Evolutionary conservation across 2,329 filamentous ascomycete species (phyloP).

Genomic region (Colletotrichum acutatum): DNA sequence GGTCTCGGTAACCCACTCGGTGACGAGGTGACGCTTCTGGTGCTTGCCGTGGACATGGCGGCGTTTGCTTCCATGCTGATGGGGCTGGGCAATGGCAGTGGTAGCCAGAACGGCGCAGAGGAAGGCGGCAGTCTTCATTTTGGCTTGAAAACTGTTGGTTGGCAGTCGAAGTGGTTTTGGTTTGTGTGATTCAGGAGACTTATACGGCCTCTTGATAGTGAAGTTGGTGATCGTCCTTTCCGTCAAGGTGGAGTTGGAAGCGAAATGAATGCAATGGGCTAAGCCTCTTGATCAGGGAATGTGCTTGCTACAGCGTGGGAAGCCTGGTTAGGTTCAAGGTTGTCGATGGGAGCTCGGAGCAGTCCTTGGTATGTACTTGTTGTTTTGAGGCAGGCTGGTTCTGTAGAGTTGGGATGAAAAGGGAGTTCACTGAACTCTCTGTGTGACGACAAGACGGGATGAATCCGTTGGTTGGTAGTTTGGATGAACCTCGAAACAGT

Average conservation of each 20-base stretch:
- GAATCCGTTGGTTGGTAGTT: slow-evolving; percentile 19
- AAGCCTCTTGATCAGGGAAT: slow-evolving; percentile 30
- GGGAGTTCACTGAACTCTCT: slow-evolving; percentile 36
- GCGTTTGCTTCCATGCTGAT: slow-evolving; percentile 48
- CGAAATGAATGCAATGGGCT: slow-evolving; percentile 33
- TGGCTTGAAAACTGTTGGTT: slow-evolving; percentile 35
- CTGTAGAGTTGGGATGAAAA: slow-evolving; percentile 27
- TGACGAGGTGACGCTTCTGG: slow-evolving; percentile 54
- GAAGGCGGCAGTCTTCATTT: slow-evolving; percentile 57
- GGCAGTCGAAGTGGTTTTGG: not conserved
- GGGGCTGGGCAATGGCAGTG: slow-evolving; percentile 62
- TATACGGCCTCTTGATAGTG: slow-evolving; percentile 12
- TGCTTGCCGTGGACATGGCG: slow-evolving; percentile 49
- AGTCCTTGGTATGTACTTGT: slow-evolving; percentile 24
- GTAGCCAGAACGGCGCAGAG: slow-evolving; percentile 56
- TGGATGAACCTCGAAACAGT: slow-evolving; percentile 28
- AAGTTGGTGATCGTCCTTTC: slow-evolving; percentile 9
- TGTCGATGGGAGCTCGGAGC: slow-evolving; percentile 28
- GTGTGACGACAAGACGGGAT: slow-evolving; percentile 21
- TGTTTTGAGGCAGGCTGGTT: slow-evolving; percentile 11
- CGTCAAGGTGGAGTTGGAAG: slow-evolving; percentile 29
- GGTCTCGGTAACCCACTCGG: slow-evolving; percentile 63
- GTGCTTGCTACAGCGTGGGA: slow-evolving; percentile 25
- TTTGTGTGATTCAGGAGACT: slow-evolving; percentile 15
- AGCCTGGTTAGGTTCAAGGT: slow-evolving; percentile 15